Evolutionary conservation across 164 flowering plant genomes (phyloP), one percentile per base, ranked within the genome.

Genomic region (Dillenia turbinata): DNA sequence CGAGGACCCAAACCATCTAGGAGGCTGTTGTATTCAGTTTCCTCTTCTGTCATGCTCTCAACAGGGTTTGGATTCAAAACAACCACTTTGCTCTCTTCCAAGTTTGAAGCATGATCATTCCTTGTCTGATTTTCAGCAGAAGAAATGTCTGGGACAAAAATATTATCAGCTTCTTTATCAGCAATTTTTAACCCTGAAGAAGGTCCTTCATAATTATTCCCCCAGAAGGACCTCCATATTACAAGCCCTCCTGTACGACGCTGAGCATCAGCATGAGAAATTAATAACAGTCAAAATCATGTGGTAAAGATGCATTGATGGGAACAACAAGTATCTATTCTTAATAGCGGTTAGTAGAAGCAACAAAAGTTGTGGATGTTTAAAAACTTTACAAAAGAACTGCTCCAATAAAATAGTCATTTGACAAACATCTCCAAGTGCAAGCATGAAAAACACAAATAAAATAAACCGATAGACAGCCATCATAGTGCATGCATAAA

Each of bases 1-100:
- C 99, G 94, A 69, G 99, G 97, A 66, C 99, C 99, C 67, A 92
- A 73, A 48, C 83, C 92, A 78, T 92, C 97, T 45, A 95, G 75
- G 54, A 92, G 69, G 26, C 75, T 75, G 72, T 87, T 84, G 71
- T 67, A 89, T 64, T 89, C 97, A 49, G 69, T 66, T 77, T 92
- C 96, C 73, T 89, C 99, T 72, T 70, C 84, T 12, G 92, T 81
- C 84, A 84, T 71, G 69, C 55, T 82, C 63, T 77, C 71, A 52
- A 12, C 70, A 45, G 53, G 67, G 24, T 11, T 56, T 16, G 66
- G 62, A 66, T 17, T 71, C 54, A 16, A 60, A 16, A 64, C 46
- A 50, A 59, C 63, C 16, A 62, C 66, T 13, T 66, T 72, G 43
- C 57, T 71, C 69, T 69, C 77, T 59, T 73, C 78, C 17, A 65